phyloP scores from a whole-genome alignment of 192 early-diverging fungal species.

The Entomortierella lignicola region DNA sequence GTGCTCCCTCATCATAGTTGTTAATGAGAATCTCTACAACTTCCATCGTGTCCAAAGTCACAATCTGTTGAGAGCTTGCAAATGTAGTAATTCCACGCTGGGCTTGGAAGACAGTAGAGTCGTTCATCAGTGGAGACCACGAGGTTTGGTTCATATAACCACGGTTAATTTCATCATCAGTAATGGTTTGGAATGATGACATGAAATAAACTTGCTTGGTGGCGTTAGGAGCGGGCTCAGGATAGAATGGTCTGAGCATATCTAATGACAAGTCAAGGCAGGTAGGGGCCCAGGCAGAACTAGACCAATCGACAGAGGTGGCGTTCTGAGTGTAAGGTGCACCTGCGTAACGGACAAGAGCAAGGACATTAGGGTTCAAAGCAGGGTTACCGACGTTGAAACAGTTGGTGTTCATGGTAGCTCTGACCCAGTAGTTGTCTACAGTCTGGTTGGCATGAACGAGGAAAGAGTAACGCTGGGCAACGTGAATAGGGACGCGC shows the following conservation, averaged over 20 bases:
- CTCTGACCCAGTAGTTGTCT: constrained; percentile 54
- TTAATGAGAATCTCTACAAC: constrained; percentile 38
- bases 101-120: constrained; percentile 32
- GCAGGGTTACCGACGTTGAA: constrained; percentile 30
- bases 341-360: constrained; percentile 52
- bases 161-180: constrained; percentile 7
- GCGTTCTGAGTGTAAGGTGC: constrained; percentile 21
- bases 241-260: constrained; percentile 40
- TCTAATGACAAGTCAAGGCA: constrained; percentile 26
- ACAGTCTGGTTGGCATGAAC: constrained; percentile 58
- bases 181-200: constrained; percentile 15
- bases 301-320: constrained; percentile 33
- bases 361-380: constrained; percentile 32
- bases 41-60: constrained; percentile 10
- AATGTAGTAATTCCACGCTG: constrained; percentile 7
- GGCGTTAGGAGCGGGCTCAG: constrained; percentile 3
- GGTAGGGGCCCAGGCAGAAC: constrained; percentile 11
- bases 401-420: constrained; percentile 51
- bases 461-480: constrained; percentile 57
- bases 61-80: constrained; percentile 9
- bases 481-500: constrained; percentile 51
- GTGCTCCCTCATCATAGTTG: constrained; percentile 40
- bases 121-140: constrained; percentile 28
- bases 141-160: constrained; percentile 38
- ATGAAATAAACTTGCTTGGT: constrained; percentile 1